These are phyloP conservation scores for Hypoxylon lenormandii DNA, from an alignment of 495 filamentous ascomycete genomes.

Conservation along the genomic window DNA sequence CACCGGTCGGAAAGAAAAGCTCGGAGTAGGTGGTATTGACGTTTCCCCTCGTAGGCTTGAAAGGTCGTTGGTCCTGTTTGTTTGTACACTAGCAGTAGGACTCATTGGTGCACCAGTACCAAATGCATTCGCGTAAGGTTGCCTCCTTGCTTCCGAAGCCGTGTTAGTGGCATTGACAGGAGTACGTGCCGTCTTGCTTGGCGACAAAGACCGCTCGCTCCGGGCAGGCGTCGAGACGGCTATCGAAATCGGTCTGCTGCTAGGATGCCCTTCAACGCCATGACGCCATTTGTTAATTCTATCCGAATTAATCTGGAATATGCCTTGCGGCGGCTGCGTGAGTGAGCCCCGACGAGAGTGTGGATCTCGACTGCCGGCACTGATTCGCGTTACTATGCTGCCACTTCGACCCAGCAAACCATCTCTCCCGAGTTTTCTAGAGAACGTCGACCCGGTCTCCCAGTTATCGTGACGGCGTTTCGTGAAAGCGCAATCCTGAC, in stretches of 20 bases:
- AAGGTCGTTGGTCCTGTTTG: slow-evolving; percentile 33
- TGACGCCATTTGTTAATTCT: slow-evolving; percentile 94
- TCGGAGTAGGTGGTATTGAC: slow-evolving; percentile 52
- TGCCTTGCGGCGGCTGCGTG: slow-evolving; percentile 51
- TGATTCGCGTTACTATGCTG: slow-evolving; percentile 68
- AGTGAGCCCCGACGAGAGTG: slow-evolving; percentile 69
- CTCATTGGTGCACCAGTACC: slow-evolving; percentile 31
- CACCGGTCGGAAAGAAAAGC: slow-evolving; percentile 55
- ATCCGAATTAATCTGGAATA: slow-evolving; percentile 73
- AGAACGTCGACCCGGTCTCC: slow-evolving; percentile 81
- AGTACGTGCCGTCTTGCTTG: slow-evolving; percentile 56
- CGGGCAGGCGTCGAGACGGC: slow-evolving; percentile 52
- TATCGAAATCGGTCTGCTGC: slow-evolving; percentile 52
- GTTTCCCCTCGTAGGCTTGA: slow-evolving; percentile 23
- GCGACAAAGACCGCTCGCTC: slow-evolving; percentile 64
- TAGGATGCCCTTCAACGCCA: slow-evolving; percentile 66
- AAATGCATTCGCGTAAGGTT: slow-evolving; percentile 54
- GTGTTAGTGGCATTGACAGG: slow-evolving; percentile 59
- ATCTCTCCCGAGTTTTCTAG: slow-evolving; percentile 70
- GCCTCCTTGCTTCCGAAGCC: slow-evolving; percentile 57
- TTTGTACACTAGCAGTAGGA: slow-evolving; percentile 28
- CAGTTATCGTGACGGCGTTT: slow-evolving; percentile 71
- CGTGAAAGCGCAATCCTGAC: slow-evolving; percentile 84
- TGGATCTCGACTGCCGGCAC: slow-evolving; percentile 61
- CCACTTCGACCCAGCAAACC: slow-evolving; percentile 71